Evolutionary conservation across 306 rosid genomes (phyloP).

Genomic region (Inga oerstediana): DNA sequence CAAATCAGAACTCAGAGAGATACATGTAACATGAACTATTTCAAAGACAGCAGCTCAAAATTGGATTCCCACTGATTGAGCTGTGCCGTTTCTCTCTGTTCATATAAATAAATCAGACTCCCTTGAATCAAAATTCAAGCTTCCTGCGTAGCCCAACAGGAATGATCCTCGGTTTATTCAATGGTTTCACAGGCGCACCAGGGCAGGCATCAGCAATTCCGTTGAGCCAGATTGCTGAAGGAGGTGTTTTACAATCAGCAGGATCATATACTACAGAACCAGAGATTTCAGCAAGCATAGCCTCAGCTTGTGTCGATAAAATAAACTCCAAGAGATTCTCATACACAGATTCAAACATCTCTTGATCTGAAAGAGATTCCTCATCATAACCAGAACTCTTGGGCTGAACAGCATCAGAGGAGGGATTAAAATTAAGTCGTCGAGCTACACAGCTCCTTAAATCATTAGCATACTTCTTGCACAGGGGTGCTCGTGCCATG

Average conservation of each 20-base stretch:
- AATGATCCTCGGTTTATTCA: conserved; percentile 45
- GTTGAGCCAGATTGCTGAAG: background rate
- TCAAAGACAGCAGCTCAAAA: conserved; percentile 25
- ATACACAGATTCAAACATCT: conserved; percentile 59
- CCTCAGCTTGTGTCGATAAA: conserved; percentile 33
- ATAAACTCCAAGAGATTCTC: conserved; percentile 63
- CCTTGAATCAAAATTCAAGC: conserved; percentile 64
- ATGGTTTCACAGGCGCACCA: conserved; percentile 55
- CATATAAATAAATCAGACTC: conserved; percentile 12
- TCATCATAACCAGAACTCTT: conserved; percentile 16
- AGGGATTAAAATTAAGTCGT: conserved; percentile 56
- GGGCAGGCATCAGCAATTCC: conserved; percentile 64
- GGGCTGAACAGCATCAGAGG: conserved; percentile 17
- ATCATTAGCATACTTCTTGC: conserved; percentile 46
- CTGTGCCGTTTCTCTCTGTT: conserved; percentile 27
- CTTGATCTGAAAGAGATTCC: conserved; percentile 57
- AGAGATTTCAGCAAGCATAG: background rate
- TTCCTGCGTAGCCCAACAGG: conserved; percentile 63
- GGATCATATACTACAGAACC: background rate
- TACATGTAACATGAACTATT: background rate
- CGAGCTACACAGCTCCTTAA: conserved; percentile 47
- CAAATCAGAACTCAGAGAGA: conserved; percentile 17
- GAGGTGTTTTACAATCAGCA: background rate
- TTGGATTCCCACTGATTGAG: conserved; percentile 15
- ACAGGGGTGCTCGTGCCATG: conserved; percentile 51